Base-by-base conservation (phyloP, 768 basidiomycete species). In the Collybia sordida region DNA sequence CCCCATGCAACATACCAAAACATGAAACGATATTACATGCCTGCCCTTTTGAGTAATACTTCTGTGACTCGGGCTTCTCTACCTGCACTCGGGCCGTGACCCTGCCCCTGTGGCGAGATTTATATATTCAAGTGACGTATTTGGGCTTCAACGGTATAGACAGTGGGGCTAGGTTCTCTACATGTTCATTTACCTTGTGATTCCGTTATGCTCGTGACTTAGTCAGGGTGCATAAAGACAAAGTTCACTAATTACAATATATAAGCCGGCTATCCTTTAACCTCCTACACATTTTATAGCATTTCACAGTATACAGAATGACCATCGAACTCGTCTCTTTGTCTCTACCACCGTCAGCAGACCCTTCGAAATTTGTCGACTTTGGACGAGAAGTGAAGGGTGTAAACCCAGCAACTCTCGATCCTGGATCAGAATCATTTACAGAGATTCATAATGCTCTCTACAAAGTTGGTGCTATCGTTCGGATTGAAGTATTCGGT, bases 321-420 rank as follows among this genome's bases (percentile, higher is more conserved):
- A 73, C 83, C 42, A 84, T 92, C 58, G 74, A 86, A 69, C 67
- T 87, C 19, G 45, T 68, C 21, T 80, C 89, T 45, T 69, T 94
- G 5, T 81, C 89, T 6, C 72, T 90, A 2, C 89, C 93, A 15
- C 66, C 81, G n/a, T 80, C 83, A 24, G 87, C 86, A 9, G 84
- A 93, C 62, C 63, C 83, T 4, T 68, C 78, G 34, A 80, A 80
- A 65, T 86, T 93, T 63, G 59, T 67, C 31, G 71, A 83, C 50
- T 92, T 94, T 66, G 93, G 93, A 1, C 75, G 86, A 24, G 77
- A 88, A 62, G 90, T 94, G 36, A 81, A 78, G 57, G 89, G 88
- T 9, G 73, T 89, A 42, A 69, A 88, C 59, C 90, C 89, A 0
- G 85, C 78, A 0, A 70, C 70, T 9, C 73, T 92, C 40, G 72